Conservation (phyloP, 768 basidiomycete species). For the Leucosporidium scottii region DNA sequence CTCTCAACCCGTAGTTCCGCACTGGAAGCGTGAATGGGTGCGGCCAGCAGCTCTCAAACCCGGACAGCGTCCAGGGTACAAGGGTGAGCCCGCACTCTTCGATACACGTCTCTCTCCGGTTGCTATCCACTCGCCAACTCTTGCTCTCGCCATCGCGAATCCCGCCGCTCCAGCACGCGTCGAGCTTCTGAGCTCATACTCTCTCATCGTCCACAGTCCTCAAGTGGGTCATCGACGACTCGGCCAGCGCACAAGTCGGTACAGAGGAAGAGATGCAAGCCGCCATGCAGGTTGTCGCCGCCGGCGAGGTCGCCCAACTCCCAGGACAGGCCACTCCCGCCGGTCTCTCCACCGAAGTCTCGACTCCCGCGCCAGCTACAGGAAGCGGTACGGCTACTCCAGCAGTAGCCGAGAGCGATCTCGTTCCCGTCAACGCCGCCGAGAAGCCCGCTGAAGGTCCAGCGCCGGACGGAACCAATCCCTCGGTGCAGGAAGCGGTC, state of each 20-base stretch:
- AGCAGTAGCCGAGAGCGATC: not conserved
- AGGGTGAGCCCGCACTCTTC: not conserved
- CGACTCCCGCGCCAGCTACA: slow-evolving; percentile 1
- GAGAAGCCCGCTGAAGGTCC: slow-evolving; percentile 1
- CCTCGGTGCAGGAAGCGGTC: slow-evolving; percentile 9
- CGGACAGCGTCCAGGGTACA: slow-evolving; percentile 16
- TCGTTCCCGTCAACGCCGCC: not conserved
- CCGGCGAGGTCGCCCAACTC: slow-evolving; percentile 3
- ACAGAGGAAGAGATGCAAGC: slow-evolving; percentile 29
- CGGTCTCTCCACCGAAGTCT: not conserved
- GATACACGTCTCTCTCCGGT: not conserved
- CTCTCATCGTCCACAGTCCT: not conserved
- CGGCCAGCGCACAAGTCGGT: slow-evolving; percentile 12
- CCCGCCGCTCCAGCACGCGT: too few species aligned
- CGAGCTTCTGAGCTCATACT: not conserved
- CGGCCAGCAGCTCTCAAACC: slow-evolving; percentile 20
- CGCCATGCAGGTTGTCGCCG: slow-evolving; percentile 15
- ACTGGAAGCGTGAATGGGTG: slow-evolving; percentile 33
- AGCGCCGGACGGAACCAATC: not conserved
- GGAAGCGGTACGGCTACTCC: slow-evolving; percentile 1
- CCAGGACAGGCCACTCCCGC: not conserved
- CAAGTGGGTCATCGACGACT: slow-evolving; percentile 29
- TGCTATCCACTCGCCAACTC: not conserved
- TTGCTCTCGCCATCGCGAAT: too few species aligned
- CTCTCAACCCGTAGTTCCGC: not conserved